phyloP scores from a whole-genome alignment of 2,329 filamentous ascomycete genomes.

The Microascus cirrosus region DNA sequence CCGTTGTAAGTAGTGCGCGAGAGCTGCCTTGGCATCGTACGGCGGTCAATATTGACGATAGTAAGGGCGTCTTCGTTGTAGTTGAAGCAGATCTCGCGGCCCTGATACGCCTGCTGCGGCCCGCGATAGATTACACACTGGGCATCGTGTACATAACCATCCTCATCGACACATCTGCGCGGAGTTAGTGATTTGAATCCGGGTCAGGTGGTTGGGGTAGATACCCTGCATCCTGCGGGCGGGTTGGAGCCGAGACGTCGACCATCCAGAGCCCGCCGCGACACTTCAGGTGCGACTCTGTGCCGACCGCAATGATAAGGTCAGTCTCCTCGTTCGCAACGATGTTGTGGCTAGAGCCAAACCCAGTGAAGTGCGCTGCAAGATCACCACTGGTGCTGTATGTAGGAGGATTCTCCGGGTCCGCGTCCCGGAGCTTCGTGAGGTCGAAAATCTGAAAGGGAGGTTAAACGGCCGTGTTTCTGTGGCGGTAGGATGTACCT shows the following conservation, averaged over 20 bases:
- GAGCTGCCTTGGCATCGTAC: constrained; percentile 29
- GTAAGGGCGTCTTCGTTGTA: constrained; percentile 16
- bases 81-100: constrained; percentile 16
- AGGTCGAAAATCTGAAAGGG: constrained; percentile 49
- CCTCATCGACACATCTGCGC: constrained; percentile 21
- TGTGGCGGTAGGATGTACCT: no score
- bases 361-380: constrained; percentile 21
- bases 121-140: constrained; percentile 43
- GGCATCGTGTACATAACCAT: constrained; percentile 40
- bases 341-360: constrained; percentile 38
- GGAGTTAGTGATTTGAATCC: no score
- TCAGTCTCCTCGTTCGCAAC: constrained; percentile 33
- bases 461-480: no score
- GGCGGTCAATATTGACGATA: constrained; percentile 35
- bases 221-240: constrained; percentile 32
- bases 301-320: constrained; percentile 30
- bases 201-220: no score
- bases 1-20: constrained; percentile 42
- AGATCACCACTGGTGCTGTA: constrained; percentile 22
- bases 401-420: constrained; percentile 20
- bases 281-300: constrained; percentile 18
- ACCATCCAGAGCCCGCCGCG: constrained; percentile 41
- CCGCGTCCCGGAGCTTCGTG: constrained; percentile 35
- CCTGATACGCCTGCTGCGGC: constrained; percentile 30
- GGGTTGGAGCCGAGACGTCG: constrained; percentile 37